These are phyloP conservation scores for Trichothecium sympodiale DNA, from an alignment of 2,329 filamentous ascomycete genomes.

Conservation along the genomic window DNA sequence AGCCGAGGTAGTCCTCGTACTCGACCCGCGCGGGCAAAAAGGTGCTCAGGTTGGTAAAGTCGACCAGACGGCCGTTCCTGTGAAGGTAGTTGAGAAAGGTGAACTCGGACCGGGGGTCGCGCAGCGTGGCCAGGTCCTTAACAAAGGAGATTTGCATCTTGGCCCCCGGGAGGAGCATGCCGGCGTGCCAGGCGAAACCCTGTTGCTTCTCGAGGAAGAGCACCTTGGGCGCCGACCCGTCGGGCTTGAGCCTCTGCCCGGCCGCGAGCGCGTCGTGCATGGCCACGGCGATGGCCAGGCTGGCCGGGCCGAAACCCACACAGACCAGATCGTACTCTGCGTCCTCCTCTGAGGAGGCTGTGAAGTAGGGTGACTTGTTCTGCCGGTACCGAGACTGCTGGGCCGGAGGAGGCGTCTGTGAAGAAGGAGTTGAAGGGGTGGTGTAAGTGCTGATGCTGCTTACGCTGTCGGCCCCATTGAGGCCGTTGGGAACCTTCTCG, in stretches of 20 bases:
- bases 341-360: slow-evolving; percentile 41
- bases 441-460: slow-evolving; percentile 3
- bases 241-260: slow-evolving; percentile 28
- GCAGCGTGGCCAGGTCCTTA: slow-evolving; percentile 85
- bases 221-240: slow-evolving; percentile 50
- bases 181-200: slow-evolving; percentile 83
- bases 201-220: slow-evolving; percentile 81
- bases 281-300: slow-evolving; percentile 78
- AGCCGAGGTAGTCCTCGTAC: slow-evolving; percentile 91
- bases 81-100: slow-evolving; percentile 95
- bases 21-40: slow-evolving; percentile 79
- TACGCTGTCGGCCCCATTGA: slow-evolving; percentile 1
- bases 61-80: slow-evolving; percentile 65
- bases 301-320: slow-evolving; percentile 87
- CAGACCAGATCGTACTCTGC: slow-evolving; percentile 77
- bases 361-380: slow-evolving; percentile 22
- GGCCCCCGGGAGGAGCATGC: slow-evolving; percentile 86
- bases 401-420: slow-evolving; percentile 8
- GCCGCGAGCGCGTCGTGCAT: slow-evolving; percentile 66
- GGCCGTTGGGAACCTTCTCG: neutral
- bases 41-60: slow-evolving; percentile 84
- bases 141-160: slow-evolving; percentile 98
- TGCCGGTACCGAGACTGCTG: slow-evolving; percentile 11
- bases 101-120: slow-evolving; percentile 81
- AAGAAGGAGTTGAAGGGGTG: slow-evolving; percentile 2